Conservation (phyloP, 2,329 filamentous ascomycete species). For the Stachybotrys chartarum region DNA sequence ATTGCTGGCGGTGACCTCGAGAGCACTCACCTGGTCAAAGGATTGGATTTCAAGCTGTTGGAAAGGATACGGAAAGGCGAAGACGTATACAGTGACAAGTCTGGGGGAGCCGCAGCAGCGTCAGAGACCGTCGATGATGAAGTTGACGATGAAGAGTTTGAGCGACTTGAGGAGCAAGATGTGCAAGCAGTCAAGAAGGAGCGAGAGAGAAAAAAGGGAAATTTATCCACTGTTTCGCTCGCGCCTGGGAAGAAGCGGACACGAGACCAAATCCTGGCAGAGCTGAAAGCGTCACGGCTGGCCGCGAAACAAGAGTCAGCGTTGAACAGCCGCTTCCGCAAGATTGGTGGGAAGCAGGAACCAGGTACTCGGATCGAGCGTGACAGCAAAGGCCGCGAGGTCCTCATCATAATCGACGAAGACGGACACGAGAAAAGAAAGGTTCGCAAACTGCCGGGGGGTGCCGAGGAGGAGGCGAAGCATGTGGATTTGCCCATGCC, state of each 20-base stretch:
- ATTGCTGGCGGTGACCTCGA: slow-evolving; percentile 76
- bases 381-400: slow-evolving; percentile 54
- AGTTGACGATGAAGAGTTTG: slow-evolving; percentile 55
- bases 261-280: slow-evolving; percentile 59
- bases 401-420: slow-evolving; percentile 59
- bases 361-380: slow-evolving; percentile 52
- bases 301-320: slow-evolving; percentile 49
- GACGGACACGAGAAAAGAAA: slow-evolving; percentile 61
- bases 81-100: slow-evolving; percentile 46
- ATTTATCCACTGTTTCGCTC: slow-evolving; percentile 45
- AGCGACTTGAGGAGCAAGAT: slow-evolving; percentile 47
- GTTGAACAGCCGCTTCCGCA: slow-evolving; percentile 56
- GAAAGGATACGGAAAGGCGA: slow-evolving; percentile 63
- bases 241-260: slow-evolving; percentile 54
- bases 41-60: slow-evolving; percentile 77
- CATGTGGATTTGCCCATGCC: slow-evolving; percentile 41
- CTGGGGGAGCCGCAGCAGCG: slow-evolving; percentile 9
- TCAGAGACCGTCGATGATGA: slow-evolving; percentile 12
- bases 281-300: slow-evolving; percentile 55
- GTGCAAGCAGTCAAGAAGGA: slow-evolving; percentile 46
- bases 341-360: slow-evolving; percentile 50
- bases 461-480: slow-evolving; percentile 26
- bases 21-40: slow-evolving; percentile 85
- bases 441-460: slow-evolving; percentile 44
- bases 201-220: slow-evolving; percentile 52